Evolutionary conservation across 805 yeast species (phyloP), one percentile per base, ranked within the genome.

Genomic region (Candida pseudoglaebosa): DNA sequence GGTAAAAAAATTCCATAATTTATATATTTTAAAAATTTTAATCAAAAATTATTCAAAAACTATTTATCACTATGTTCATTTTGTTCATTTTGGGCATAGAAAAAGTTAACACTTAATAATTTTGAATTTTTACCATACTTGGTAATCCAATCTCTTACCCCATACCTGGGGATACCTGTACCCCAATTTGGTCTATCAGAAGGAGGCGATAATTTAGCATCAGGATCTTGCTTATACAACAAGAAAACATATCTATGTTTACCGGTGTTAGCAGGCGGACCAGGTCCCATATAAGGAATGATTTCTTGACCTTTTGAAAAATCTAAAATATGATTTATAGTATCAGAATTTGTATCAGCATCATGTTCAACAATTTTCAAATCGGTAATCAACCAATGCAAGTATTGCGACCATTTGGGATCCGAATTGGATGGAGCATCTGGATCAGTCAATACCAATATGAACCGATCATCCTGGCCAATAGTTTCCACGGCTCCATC

Each of bases 341-440:
- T 53, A 28, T 44, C 57, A 21, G 61, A 42, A n/a, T 62, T 62
- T 1, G 71, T 57, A n/a, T 50, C 42, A 17, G 36, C 32, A 30
- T 69, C 54, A 32, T 42, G 47, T 15, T 65, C 59, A 37, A 63
- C 66, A 49, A 78, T 61, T 30, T 64, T 54, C 50, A 82, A 70
- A 48, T 82, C 81, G 2, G 78, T 61, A 22, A 71, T 64, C 28
- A 89, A 66, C 71, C 77, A 86, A 64, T 89, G 97, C 38, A 84
- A 79, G 57, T 70, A 89, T 61, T 89, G 95, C 2, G 93, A 82
- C 95, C 95, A 88, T 56, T 80, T 86, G 54, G 82, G 78, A 58
- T 89, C 96, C 2, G 75, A 71, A 49, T 79, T 74, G 3, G 89
- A 76, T 10, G 97, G 97, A 5, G 96, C 96, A 67, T 89, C 96